Evolutionary conservation across 1,139 yeast genomes (phyloP).

Genomic region (Saccharomycopsis crataegensis): DNA sequence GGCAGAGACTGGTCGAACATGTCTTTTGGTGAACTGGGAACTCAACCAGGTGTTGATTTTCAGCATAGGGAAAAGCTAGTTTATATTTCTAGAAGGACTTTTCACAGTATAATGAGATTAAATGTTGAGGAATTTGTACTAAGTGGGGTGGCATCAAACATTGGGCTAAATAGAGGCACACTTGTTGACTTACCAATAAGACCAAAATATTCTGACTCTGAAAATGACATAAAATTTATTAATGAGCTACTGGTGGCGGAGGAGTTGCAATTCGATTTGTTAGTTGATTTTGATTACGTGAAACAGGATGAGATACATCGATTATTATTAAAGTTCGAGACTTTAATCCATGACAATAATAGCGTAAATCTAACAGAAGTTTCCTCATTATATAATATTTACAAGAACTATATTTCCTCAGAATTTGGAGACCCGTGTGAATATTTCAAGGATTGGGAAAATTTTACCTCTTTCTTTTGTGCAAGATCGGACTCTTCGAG

Average conservation of each 20-base stretch:
- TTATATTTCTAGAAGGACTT: slow-evolving; percentile 1
- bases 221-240: background rate
- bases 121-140: slow-evolving; percentile 2
- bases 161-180: background rate
- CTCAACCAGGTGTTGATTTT: slow-evolving; percentile 12
- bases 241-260: background rate
- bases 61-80: background rate
- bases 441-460: slow-evolving; percentile 7
- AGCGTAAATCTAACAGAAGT: background rate
- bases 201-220: background rate
- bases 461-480: background rate
- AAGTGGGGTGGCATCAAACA: slow-evolving; percentile 4
- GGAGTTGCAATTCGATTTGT: background rate
- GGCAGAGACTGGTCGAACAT: slow-evolving; percentile 10
- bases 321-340: background rate
- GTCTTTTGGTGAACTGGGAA: background rate
- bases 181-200: background rate
- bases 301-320: background rate
- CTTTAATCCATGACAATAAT: background rate
- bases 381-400: no score
- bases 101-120: background rate
- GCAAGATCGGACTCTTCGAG: background rate
- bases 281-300: background rate
- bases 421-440: slow-evolving; percentile 1
- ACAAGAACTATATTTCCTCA: background rate